Evolutionary conservation across 2,329 filamentous ascomycete genomes (phyloP).

Genomic region (Aspergillus quadrilineatus): DNA sequence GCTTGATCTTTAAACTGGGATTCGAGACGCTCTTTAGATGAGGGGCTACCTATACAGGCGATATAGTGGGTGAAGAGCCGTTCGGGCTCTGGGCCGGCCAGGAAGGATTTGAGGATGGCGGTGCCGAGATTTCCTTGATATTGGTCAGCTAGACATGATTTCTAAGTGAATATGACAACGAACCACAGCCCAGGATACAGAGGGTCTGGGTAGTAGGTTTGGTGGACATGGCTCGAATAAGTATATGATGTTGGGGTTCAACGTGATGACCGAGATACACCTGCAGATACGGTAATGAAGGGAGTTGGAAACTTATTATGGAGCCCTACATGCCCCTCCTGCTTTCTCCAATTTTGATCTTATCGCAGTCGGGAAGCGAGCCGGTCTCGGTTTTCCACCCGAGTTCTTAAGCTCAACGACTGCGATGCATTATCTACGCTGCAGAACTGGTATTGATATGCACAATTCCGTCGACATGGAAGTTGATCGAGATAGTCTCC

Average conservation of each 20-base stretch:
- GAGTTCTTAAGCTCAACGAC: too few species aligned
- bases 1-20: constrained; percentile 32
- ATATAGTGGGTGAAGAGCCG: constrained; percentile 36
- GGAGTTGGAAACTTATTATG: too few species aligned
- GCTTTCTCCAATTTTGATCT: too few species aligned
- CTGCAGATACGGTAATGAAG: too few species aligned
- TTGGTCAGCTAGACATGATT: background rate
- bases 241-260: too few species aligned
- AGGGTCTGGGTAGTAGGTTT: constrained; percentile 8
- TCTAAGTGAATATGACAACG: background rate
- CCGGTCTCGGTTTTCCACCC: too few species aligned
- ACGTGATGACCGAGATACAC: too few species aligned
- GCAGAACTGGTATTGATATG: too few species aligned
- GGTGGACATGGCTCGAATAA: background rate
- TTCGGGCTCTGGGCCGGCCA: constrained; percentile 18
- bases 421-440: too few species aligned
- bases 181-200: constrained; percentile 23
- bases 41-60: constrained; percentile 45
- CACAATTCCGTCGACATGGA: too few species aligned
- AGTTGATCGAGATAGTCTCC: background rate
- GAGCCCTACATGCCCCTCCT: too few species aligned
- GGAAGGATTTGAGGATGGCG: constrained; percentile 38
- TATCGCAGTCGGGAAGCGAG: too few species aligned
- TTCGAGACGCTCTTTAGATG: constrained; percentile 36
- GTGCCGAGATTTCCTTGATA: constrained; percentile 41